These are phyloP conservation scores for Lasiosphaeris hirsuta DNA, from an alignment of 495 filamentous ascomycete genomes.

Conservation along the genomic window DNA sequence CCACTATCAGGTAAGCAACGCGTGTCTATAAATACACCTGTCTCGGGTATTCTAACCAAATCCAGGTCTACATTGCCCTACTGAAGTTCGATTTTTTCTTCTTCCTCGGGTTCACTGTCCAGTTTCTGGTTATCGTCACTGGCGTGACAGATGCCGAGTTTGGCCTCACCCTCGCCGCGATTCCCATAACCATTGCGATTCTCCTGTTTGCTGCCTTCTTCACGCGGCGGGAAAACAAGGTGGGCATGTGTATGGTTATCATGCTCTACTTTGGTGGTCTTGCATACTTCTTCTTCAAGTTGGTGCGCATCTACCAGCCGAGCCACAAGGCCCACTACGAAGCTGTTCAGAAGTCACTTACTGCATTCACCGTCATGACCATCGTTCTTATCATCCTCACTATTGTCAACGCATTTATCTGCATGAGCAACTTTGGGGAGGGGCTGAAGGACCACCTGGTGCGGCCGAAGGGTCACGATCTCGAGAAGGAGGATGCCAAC, in stretches of 20 bases:
- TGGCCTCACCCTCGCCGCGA: conserved; percentile 78
- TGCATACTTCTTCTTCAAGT: conserved; percentile 97
- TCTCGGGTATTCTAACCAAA: conserved; percentile 27
- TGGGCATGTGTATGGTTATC: conserved; percentile 74
- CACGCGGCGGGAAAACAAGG: conserved; percentile 74
- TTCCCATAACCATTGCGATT: conserved; percentile 86
- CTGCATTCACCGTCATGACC: conserved; percentile 90
- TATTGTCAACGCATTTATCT: conserved; percentile 82
- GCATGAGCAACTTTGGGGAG: conserved; percentile 85
- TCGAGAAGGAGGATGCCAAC: conserved; percentile 68
- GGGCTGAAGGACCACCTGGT: conserved; percentile 86
- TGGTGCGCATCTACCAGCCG: conserved; percentile 85
- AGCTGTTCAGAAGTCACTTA: conserved; percentile 74
- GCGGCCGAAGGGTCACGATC: conserved; percentile 57
- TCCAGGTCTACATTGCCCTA: conserved; percentile 91
- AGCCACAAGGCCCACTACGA: conserved; percentile 54
- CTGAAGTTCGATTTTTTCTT: conserved; percentile 99
- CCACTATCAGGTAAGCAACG: conserved; percentile 77
- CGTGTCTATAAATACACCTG: background rate
- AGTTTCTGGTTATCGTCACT: conserved; percentile 90
- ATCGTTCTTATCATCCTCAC: conserved; percentile 83
- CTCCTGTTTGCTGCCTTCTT: conserved; percentile 80
- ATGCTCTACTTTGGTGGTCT: conserved; percentile 84
- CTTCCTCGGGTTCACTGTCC: conserved; percentile 96
- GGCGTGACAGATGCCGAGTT: conserved; percentile 68